Conservation (phyloP, 192 early-diverging fungal genomes). For the Coemansia sp. region DNA sequence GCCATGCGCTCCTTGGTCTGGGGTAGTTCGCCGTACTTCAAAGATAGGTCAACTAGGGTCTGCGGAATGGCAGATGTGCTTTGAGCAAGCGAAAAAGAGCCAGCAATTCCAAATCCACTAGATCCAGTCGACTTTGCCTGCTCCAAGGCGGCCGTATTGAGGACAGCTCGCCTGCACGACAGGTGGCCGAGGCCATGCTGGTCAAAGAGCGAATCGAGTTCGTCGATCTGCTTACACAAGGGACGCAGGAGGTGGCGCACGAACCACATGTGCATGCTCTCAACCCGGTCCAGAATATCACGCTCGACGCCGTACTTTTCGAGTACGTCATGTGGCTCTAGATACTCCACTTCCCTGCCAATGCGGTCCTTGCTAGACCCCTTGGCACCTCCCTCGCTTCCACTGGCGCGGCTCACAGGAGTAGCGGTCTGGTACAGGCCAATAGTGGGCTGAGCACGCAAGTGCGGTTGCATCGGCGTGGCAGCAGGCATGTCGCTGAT, state of each 20-base stretch:
- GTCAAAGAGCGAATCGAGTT: conserved; percentile 42
- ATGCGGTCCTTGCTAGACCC: conserved; percentile 31
- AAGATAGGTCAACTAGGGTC: conserved; percentile 39
- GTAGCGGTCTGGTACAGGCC: conserved; percentile 50
- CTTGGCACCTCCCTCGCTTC: conserved; percentile 26
- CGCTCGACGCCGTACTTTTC: conserved; percentile 38
- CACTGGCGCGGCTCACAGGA: conserved; percentile 22
- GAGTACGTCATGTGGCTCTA: conserved; percentile 50
- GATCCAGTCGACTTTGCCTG: conserved; percentile 18
- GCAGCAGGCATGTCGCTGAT: conserved; percentile 20
- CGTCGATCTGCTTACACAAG: conserved; percentile 42
- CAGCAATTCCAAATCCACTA: conserved; percentile 14
- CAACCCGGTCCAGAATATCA: conserved; percentile 41
- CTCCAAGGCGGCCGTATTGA: conserved; percentile 33
- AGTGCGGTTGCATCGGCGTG: conserved; percentile 41
- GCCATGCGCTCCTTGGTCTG: conserved; percentile 53
- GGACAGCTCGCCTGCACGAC: conserved; percentile 36
- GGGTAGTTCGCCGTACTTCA: conserved; percentile 34
- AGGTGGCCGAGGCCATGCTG: conserved; percentile 45
- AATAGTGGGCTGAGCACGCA: conserved; percentile 40
- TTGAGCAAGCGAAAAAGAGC: background rate
- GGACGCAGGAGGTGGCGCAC: conserved; percentile 48
- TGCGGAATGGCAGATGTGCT: conserved; percentile 24
- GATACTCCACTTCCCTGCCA: conserved; percentile 33
- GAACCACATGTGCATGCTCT: conserved; percentile 54